phyloP scores from a whole-genome alignment of 2,329 filamentous ascomycete species.

The Xylariaceae sp. region DNA sequence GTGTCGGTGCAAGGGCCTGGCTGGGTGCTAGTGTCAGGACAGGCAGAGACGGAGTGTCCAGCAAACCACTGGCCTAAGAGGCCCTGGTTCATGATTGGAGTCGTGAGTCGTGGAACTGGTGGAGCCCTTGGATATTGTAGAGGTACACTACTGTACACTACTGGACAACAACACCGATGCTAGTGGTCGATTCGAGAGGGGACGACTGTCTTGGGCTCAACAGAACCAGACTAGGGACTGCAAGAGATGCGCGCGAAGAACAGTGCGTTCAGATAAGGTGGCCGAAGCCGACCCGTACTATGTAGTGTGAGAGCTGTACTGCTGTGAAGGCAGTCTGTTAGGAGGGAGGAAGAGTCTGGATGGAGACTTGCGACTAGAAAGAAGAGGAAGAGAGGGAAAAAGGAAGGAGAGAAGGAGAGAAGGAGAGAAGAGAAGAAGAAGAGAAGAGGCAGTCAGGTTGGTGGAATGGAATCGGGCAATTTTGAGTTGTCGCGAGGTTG shows the following conservation, averaged over 20 bases:
- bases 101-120: conserved; percentile 13
- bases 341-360: neutral
- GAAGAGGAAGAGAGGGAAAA: neutral
- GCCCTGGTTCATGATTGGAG: conserved; percentile 26
- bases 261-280: neutral
- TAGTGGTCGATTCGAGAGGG: conserved; percentile 16
- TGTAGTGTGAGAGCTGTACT: neutral
- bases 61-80: conserved; percentile 27
- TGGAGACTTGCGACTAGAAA: neutral
- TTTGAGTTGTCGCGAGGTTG: too few species aligned
- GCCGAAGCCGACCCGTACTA: neutral
- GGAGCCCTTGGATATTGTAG: conserved; percentile 5
- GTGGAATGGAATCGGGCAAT: too few species aligned
- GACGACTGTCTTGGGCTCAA: conserved; percentile 1
- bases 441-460: too few species aligned
- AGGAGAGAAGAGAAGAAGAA: too few species aligned
- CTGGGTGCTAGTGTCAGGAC: conserved; percentile 15
- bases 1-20: conserved; percentile 15
- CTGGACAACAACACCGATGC: neutral
- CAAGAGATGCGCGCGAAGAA: neutral
- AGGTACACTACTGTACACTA: conserved; percentile 2
- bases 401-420: too few species aligned
- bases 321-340: neutral
- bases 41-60: conserved; percentile 26
- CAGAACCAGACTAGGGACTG: neutral